Conservation (phyloP, 2,329 filamentous ascomycete species). For the Scedosporium aurantiacum region DNA sequence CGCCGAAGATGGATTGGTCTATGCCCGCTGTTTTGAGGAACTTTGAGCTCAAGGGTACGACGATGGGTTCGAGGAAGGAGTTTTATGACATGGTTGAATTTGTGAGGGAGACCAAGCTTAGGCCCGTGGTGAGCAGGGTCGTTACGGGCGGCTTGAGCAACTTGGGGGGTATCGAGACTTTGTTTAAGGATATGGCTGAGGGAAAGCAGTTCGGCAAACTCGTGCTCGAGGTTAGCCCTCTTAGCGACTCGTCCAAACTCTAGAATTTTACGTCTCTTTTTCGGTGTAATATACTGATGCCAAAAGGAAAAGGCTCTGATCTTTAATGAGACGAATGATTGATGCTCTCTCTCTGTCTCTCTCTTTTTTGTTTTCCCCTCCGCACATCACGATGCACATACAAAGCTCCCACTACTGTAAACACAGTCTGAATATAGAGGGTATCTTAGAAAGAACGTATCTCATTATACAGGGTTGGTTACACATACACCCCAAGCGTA, state of each 20-base stretch:
- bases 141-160: conserved; percentile 60
- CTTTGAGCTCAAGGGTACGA: conserved; percentile 73
- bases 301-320: no score
- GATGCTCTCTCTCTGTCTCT: no score
- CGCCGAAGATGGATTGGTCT: conserved; percentile 73
- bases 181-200: conserved; percentile 83
- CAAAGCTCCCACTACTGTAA: not conserved
- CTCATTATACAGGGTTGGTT: conserved; percentile 1
- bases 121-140: conserved; percentile 65
- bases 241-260: conserved; percentile 26
- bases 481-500: not conserved
- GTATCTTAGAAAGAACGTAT: conserved; percentile 5
- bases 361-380: no score
- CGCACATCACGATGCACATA: not conserved
- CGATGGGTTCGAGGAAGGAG: conserved; percentile 84
- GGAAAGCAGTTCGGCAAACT: conserved; percentile 87
- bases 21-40: conserved; percentile 82
- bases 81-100: conserved; percentile 87
- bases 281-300: not conserved
- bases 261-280: conserved; percentile 14
- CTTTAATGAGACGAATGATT: no score
- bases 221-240: conserved; percentile 55
- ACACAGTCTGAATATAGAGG: not conserved
- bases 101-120: conserved; percentile 60
- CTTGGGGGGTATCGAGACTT: conserved; percentile 62